Percentiles rank a stretch among this genome's conserved stretches.
phyloP scores from a whole-genome alignment of 2,329 filamentous ascomycete species.

The Ophiostoma tasmaniense region DNA sequence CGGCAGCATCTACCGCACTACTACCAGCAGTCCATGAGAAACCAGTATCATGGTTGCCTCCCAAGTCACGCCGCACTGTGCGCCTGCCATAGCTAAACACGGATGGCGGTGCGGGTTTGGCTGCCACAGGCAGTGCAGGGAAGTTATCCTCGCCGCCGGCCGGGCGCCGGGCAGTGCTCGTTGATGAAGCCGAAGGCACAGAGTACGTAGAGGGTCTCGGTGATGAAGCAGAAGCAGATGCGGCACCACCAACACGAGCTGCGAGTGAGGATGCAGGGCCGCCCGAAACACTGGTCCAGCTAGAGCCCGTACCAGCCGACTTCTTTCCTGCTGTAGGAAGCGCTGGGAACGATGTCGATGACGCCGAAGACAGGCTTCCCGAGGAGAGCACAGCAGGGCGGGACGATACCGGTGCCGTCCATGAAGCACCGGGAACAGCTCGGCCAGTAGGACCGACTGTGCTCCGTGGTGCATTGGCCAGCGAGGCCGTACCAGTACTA shows the following conservation, averaged over 20 bases:
- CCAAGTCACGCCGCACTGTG: slow-evolving; percentile 46
- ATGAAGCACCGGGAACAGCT: slow-evolving; percentile 18
- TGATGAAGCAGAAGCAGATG: neutral
- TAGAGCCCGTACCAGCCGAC: slow-evolving; percentile 4
- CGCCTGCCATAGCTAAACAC: slow-evolving; percentile 54
- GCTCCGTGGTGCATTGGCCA: slow-evolving; percentile 11
- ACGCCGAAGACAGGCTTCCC: slow-evolving; percentile 18
- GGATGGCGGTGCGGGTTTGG: slow-evolving; percentile 55
- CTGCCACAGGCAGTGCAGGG: slow-evolving; percentile 70
- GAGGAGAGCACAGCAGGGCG: slow-evolving; percentile 19
- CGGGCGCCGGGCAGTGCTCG: slow-evolving; percentile 13
- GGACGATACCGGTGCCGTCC: slow-evolving; percentile 22
- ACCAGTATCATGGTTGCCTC: slow-evolving; percentile 36
- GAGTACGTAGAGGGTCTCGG: neutral
- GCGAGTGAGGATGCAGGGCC: slow-evolving; percentile 17
- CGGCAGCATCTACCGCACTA: slow-evolving; percentile 17
- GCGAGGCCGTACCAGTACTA: slow-evolving; percentile 21
- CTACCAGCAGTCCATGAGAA: slow-evolving; percentile 43
- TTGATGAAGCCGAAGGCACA: neutral
- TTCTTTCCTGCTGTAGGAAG: slow-evolving; percentile 27
- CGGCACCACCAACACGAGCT: slow-evolving; percentile 16
- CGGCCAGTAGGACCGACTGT: slow-evolving; percentile 13
- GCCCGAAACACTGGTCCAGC: slow-evolving; percentile 23
- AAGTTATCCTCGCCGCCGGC: slow-evolving; percentile 56
- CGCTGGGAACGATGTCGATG: slow-evolving; percentile 37